These are phyloP conservation scores for Malania oleifera DNA, from an alignment of 164 flowering plant genomes.

Conservation along the genomic window DNA sequence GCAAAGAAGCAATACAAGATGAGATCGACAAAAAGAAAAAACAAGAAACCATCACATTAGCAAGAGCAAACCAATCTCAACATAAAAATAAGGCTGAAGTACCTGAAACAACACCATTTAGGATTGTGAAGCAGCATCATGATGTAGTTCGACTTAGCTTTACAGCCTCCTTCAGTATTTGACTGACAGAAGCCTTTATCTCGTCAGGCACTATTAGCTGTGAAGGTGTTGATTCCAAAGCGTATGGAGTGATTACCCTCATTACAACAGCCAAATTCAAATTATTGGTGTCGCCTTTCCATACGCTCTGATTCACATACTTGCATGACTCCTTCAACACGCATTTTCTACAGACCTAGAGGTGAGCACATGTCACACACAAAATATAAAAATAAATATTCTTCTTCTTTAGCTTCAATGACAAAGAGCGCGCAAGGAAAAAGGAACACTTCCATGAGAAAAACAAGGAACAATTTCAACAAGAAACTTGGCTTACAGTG, in stretches of 20 bases:
- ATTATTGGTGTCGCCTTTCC: neutral
- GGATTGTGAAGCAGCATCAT: too few relatives aligned
- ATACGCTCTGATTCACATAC: neutral
- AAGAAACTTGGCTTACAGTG: neutral
- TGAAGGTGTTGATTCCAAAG: neutral
- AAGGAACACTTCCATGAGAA: too few relatives aligned
- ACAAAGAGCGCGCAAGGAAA: too few relatives aligned
- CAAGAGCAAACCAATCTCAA: too few relatives aligned
- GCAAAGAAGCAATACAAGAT: too few relatives aligned
- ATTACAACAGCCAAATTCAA: neutral
- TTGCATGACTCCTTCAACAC: neutral
- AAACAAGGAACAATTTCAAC: too few relatives aligned
- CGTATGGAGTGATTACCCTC: neutral
- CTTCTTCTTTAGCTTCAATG: too few relatives aligned
- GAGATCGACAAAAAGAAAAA: too few relatives aligned
- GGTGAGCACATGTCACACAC: neutral
- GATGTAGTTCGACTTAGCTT: too few relatives aligned
- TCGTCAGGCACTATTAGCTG: neutral
- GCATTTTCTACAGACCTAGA: neutral
- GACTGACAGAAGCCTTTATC: neutral
- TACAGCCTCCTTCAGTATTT: neutral
- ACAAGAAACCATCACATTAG: too few relatives aligned
- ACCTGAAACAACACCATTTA: too few relatives aligned
- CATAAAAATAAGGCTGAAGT: too few relatives aligned
- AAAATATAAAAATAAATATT: neutral